Conservation (phyloP, 1,284 basidiomycete genomes). For the Bothia castanella region DNA sequence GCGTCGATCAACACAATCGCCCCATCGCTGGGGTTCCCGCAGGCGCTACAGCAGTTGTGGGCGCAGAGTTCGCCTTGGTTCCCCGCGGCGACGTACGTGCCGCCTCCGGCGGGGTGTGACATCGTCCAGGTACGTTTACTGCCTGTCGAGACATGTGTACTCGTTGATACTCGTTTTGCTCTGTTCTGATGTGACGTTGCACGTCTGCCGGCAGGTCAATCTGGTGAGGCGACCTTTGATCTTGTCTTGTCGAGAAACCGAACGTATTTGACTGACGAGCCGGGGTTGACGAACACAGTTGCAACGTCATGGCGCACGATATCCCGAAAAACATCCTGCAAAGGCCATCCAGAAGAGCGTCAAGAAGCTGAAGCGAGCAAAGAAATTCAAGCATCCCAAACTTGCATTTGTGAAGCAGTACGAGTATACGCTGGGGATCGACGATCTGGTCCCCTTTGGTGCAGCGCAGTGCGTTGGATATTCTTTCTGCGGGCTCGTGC, state of each 20-base stretch:
- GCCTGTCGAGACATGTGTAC: too few species aligned
- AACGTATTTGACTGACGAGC: not conserved
- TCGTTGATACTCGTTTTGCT: too few species aligned
- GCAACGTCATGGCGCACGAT: constrained; percentile 79
- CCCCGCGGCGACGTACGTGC: constrained; percentile 12
- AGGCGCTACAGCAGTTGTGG: constrained; percentile 17
- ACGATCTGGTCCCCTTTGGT: constrained; percentile 67
- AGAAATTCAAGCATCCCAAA: constrained; percentile 40
- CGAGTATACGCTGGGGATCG: constrained; percentile 51
- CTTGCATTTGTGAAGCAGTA: constrained; percentile 60
- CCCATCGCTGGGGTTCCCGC: constrained; percentile 12
- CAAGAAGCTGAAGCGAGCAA: constrained; percentile 46
- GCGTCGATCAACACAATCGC: constrained; percentile 12
- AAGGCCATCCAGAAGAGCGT: constrained; percentile 47
- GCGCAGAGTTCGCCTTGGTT: constrained; percentile 19
- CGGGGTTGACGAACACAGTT: constrained; percentile 45
- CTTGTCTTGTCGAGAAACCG: too few species aligned
- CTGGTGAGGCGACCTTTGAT: constrained; percentile 8
- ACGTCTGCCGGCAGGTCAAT: constrained; percentile 12
- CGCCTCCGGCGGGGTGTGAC: constrained; percentile 14
- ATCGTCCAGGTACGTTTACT: constrained; percentile 18
- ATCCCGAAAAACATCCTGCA: constrained; percentile 55
- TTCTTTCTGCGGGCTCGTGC: too few species aligned
- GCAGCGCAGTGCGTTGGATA: constrained; percentile 58
- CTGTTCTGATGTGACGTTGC: too few species aligned